Base-by-base conservation (phyloP, 441 rosid species). In the Brassica hybrid region DNA sequence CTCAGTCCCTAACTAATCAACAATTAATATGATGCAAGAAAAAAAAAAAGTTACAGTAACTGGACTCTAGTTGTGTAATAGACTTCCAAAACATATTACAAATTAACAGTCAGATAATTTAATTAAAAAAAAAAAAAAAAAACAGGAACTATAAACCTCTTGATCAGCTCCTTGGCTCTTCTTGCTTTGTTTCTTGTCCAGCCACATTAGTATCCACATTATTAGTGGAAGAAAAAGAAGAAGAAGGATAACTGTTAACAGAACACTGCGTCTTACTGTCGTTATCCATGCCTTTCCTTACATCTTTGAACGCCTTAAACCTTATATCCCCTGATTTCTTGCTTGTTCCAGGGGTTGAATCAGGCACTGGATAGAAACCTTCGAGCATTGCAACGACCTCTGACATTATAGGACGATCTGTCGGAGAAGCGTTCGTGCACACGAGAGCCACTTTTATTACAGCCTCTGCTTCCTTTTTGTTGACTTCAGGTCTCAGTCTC, bases 381-480 rank as follows among this genome's bases (percentile, higher is more conserved):
- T 89, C 89, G 0, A 90, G 85, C 97, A 89, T 92, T 30, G 83
- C 85, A 7, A 86, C 92, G 1, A 87, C 95, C 77, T 88, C 89
- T 0, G 92, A 88, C 95, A 92, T 92, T 6, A 85, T 75, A 21
- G 95, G 95, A 36, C 95, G 85, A 6, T 78, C 62, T 2, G 85
- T 38, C 4, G 92, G 86, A 5, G 92, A 82, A 7, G 78, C 88
- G 30, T 82, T 88, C 3, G 96, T 79, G 76, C 96, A 89, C 72
- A 89, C 54, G 2, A 90, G 87, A 36, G 87, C 90, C 8, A 88
- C 88, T 83, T 86, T 87, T 6, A 85, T 71, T 77, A 87, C 79
- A 5, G 36, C 43, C 75, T 84, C 86, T 12, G 88, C 94, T 82
- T 90, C 94, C 67, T 61, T 73, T 48, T 48, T 66, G 68, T 90